Conservation (phyloP, 768 basidiomycete genomes). For the Termitomyces sp. region DNA sequence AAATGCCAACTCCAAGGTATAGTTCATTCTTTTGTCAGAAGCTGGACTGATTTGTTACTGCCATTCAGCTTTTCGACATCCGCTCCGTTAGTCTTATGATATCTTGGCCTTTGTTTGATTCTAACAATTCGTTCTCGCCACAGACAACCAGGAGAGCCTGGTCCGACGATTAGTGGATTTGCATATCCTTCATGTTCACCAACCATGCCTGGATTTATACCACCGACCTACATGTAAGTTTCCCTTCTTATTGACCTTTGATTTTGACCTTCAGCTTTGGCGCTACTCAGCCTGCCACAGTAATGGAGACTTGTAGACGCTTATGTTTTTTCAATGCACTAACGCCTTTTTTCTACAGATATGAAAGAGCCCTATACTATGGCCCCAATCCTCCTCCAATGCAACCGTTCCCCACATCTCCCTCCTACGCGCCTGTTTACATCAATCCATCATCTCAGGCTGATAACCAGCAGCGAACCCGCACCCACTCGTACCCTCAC, state of each 20-base stretch:
- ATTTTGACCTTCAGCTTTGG: constrained; percentile 1
- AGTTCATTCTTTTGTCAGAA: background rate
- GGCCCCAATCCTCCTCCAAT: constrained; percentile 9
- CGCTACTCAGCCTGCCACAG: constrained; percentile 10
- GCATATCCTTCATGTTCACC: constrained; percentile 10
- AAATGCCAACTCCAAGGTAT: constrained; percentile 23
- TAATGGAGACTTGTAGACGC: constrained; percentile 4
- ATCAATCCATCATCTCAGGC: background rate
- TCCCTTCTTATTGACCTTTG: too few relatives aligned
- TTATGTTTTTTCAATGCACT: background rate
- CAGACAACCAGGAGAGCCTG: constrained; percentile 6
- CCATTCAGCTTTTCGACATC: constrained; percentile 20
- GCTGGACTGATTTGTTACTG: background rate
- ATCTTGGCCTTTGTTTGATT: background rate
- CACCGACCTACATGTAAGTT: constrained; percentile 15
- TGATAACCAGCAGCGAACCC: constrained; percentile 1
- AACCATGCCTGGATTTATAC: constrained; percentile 2
- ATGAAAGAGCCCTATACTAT: constrained; percentile 13
- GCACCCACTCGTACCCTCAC: constrained; percentile 12
- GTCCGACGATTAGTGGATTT: constrained; percentile 6
- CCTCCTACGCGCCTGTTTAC: constrained; percentile 11
- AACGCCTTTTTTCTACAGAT: constrained; percentile 3
- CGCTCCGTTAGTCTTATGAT: constrained; percentile 17
- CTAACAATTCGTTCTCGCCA: background rate
- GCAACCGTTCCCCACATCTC: constrained; percentile 2